These are phyloP conservation scores for Scenedesmus sp. DNA, from an alignment of 163 green algal genomes.

Conservation along the genomic window DNA sequence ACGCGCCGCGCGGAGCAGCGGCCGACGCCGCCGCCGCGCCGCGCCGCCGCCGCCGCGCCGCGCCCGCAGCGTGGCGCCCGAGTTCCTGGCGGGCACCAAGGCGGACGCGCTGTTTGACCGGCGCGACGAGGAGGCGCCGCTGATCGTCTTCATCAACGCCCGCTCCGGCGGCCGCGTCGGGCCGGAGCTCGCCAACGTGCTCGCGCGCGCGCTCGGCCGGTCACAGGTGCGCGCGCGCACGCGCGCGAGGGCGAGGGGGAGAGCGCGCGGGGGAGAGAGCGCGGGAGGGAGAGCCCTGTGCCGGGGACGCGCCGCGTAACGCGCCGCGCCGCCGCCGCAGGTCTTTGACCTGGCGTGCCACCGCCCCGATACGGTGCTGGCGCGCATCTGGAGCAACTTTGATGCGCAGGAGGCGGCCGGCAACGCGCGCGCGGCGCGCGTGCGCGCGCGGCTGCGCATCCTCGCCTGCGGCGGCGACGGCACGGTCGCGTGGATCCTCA, in stretches of 20 bases:
- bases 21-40: too few relatives aligned
- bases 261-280: too few relatives aligned
- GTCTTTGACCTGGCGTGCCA: constrained; percentile 64
- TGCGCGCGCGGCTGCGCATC: constrained; percentile 55
- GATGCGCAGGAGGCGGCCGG: constrained; percentile 45
- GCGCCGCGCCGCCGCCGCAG: too few relatives aligned
- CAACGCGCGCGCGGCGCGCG: constrained; percentile 35
- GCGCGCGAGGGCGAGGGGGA: not conserved
- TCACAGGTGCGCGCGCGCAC: constrained; percentile 49
- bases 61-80: constrained; percentile 30
- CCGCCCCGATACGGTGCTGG: constrained; percentile 57
- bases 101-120: constrained; percentile 18
- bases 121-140: constrained; percentile 8
- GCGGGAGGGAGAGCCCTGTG: not conserved
- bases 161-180: constrained; percentile 59
- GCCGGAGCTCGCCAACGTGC: constrained; percentile 48
- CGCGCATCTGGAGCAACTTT: constrained; percentile 60
- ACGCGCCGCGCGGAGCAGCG: too few relatives aligned
- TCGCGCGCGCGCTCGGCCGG: constrained; percentile 50
- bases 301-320: too few relatives aligned
- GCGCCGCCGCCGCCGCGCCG: too few relatives aligned
- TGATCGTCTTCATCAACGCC: constrained; percentile 54
- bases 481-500: constrained; percentile 72
- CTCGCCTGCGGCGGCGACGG: constrained; percentile 70
- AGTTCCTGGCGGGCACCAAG: constrained; percentile 43